Evolutionary conservation across 2,329 filamentous ascomycete genomes (phyloP), one percentile per base, ranked within the genome.

Genomic region (Hypoxylon sp.): DNA sequence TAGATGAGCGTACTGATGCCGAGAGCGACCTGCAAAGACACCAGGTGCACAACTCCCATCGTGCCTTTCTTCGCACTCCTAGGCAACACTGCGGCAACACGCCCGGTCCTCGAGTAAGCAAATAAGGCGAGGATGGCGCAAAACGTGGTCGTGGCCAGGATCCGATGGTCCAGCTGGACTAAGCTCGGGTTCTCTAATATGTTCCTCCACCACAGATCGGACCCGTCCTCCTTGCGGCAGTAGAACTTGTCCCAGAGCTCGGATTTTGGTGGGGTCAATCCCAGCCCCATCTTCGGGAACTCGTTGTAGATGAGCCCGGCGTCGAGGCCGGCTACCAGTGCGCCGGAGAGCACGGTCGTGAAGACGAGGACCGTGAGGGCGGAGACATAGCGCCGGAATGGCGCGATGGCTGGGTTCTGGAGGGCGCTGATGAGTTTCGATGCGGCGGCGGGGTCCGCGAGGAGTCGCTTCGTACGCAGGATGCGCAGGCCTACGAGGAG

Each of bases 301-400:
- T 99, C 94, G 80, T 99, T 99, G 85, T 99, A 99, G 81, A 99
- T 98, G 63, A 99, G 86, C 8, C 96, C 96, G 8, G 96, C 96
- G 78, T 99, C 96, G 13, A 99, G 90, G 33, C 96, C 96, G 5
- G 96, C 96, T 33, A 99, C 96, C 2, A 99, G 87, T 4, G 91
- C 95, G 59, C 95, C 96, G 3, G 96, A 98, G 88, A 99, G 93
- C 76, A 93, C 94, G 3, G 96, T 99, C 35, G 87, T 85, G 81
- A 97, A 98, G 73, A 97, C 90, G 26, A 99, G 87, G 3, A 86
- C 84, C 8, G 91, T 87, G 26, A 98, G 85, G 2, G 86, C 91
- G 5, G 89, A 86, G 22, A 94, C 90, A 19, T 90, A 90, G 74
- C 90, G 87, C 58, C 92, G 91, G 84, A 98, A 94, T 55, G 89